Conservation (phyloP, 2,329 filamentous ascomycete genomes). For the Setomelanomma holmii region DNA sequence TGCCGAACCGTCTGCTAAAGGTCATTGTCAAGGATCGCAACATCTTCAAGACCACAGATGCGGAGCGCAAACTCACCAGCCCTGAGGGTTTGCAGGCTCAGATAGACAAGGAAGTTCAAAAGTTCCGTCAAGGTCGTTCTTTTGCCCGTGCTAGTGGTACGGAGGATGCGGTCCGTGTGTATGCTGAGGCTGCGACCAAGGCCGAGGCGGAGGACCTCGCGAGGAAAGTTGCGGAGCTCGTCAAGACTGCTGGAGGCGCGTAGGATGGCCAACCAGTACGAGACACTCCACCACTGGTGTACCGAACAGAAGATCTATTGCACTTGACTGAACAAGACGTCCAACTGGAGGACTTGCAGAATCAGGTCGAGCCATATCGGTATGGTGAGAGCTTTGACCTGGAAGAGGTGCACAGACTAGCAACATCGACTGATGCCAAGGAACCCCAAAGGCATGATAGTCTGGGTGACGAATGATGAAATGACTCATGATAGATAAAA, state of each 20-base stretch:
- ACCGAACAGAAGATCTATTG: not conserved
- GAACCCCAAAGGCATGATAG: not conserved
- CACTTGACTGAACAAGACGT: not conserved
- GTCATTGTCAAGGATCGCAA: slow-evolving; percentile 89
- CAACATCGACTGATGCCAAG: not conserved
- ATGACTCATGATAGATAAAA: slow-evolving; percentile 4
- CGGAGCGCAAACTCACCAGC: slow-evolving; percentile 83
- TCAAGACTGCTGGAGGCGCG: slow-evolving; percentile 57
- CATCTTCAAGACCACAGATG: slow-evolving; percentile 89
- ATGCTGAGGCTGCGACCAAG: slow-evolving; percentile 89
- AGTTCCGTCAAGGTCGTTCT: slow-evolving; percentile 86
- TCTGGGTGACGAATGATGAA: not conserved
- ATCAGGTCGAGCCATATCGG: not conserved
- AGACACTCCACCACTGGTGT: not conserved
- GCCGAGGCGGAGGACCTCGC: slow-evolving; percentile 92
- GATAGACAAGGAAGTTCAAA: slow-evolving; percentile 87
- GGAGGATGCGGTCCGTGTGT: slow-evolving; percentile 94
- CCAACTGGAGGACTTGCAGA: not conserved
- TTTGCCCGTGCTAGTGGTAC: slow-evolving; percentile 95
- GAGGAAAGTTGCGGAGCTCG: slow-evolving; percentile 78
- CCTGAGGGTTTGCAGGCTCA: slow-evolving; percentile 81
- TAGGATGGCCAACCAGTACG: slow-evolving; percentile 17
- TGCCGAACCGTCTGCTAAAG: slow-evolving; percentile 93
- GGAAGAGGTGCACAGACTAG: not conserved
- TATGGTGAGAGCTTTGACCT: not conserved